Conservation (phyloP, 2,329 filamentous ascomycete genomes). For the Arthrobotrys pseudoclavata region DNA sequence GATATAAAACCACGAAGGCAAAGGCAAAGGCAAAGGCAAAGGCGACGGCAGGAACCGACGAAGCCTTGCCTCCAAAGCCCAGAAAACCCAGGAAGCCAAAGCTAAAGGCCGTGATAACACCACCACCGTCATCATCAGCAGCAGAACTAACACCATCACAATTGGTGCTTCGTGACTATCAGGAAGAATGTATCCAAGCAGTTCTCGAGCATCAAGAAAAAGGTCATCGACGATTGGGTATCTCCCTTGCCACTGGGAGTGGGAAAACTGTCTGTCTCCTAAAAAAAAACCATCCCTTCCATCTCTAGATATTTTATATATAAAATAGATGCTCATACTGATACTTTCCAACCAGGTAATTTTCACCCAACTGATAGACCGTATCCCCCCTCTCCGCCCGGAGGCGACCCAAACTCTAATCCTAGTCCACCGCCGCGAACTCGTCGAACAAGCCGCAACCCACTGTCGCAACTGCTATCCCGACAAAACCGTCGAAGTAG, state of each 20-base stretch:
- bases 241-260: conserved; percentile 88
- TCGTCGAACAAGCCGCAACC: conserved; percentile 91
- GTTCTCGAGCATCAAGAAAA: conserved; percentile 77
- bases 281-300: neutral
- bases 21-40: neutral
- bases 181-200: conserved; percentile 90
- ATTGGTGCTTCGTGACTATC: conserved; percentile 81
- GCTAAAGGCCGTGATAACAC: neutral
- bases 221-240: conserved; percentile 83
- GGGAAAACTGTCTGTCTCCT: conserved; percentile 79
- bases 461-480: conserved; percentile 89
- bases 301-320: neutral
- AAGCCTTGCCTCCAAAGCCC: neutral
- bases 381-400: conserved; percentile 71
- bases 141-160: conserved; percentile 36
- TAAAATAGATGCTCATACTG: neutral
- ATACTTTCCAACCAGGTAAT: conserved; percentile 75
- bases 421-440: conserved; percentile 89
- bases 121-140: neutral
- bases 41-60: neutral
- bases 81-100: neutral
- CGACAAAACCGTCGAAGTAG: conserved; percentile 83
- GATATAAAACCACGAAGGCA: conserved; percentile 25
- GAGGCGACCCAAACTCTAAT: conserved; percentile 84
- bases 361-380: conserved; percentile 93